These are phyloP conservation scores for Omphalea diandra DNA, from an alignment of 441 rosid species.

Conservation along the genomic window DNA sequence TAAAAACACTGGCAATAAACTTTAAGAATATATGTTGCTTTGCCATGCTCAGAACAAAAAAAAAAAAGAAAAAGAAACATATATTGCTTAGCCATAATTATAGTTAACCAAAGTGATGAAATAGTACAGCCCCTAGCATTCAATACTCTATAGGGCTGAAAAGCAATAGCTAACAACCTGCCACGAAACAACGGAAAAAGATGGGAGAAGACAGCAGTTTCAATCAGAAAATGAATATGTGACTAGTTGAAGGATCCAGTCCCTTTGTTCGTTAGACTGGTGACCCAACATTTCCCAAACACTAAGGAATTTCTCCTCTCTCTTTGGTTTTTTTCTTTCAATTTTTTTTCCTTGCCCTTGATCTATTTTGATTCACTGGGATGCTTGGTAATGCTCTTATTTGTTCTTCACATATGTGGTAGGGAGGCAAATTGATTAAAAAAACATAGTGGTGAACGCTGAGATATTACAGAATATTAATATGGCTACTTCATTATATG, in stretches of 20 bases:
- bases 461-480: not conserved
- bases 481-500: constrained; percentile 20
- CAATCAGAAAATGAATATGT: constrained; percentile 31
- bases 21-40: no score
- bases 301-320: constrained; percentile 2
- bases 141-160: no score
- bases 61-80: no score
- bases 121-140: no score
- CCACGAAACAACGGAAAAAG: not conserved
- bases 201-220: constrained; percentile 1
- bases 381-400: not conserved
- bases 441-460: not conserved
- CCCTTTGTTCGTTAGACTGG: constrained; percentile 37
- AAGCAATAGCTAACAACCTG: no score
- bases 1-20: no score
- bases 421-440: constrained; percentile 8
- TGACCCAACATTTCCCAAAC: constrained; percentile 24
- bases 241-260: constrained; percentile 26
- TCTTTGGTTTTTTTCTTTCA: not conserved
- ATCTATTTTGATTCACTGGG: not conserved
- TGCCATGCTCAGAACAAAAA: no score
- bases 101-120: no score
- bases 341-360: no score
- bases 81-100: no score
- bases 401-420: constrained; percentile 19